phyloP scores from a whole-genome alignment of 2,329 filamentous ascomycete genomes.

The Sporothrix curviconia region DNA sequence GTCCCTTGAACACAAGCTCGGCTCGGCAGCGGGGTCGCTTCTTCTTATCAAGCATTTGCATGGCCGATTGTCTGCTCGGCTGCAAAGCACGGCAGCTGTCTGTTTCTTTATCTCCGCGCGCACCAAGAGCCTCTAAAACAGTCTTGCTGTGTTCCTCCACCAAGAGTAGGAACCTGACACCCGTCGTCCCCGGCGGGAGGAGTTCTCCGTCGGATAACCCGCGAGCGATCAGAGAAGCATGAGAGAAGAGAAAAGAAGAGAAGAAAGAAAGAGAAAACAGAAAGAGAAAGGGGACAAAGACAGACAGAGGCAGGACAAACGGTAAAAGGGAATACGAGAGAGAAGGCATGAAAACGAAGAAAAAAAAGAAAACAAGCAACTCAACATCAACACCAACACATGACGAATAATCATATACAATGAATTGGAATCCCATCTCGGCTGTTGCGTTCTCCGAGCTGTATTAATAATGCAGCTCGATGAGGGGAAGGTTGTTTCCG shows the following conservation, averaged over 20 bases:
- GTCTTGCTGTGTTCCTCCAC: no score
- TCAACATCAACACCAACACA: no score
- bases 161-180: constrained; percentile 7
- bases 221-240: background rate
- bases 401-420: no score
- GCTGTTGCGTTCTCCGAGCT: background rate
- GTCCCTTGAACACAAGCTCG: background rate
- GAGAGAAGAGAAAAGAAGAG: background rate
- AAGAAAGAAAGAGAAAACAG: background rate
- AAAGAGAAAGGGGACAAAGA: background rate
- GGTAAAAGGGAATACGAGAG: no score
- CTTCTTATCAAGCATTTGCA: no score
- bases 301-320: no score
- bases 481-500: constrained; percentile 1
- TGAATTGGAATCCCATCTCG: background rate
- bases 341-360: background rate
- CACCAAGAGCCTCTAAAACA: no score
- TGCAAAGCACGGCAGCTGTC: no score
- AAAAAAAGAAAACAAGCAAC: background rate
- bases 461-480: background rate
- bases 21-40: background rate
- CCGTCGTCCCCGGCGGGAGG: constrained; percentile 3
- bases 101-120: no score
- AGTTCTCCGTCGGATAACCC: background rate
- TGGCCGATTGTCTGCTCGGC: no score